A percentile compares a stretch with the other conserved stretches of the same genome.
These are phyloP conservation scores for Mortierella sp. DNA, from an alignment of 371 early-diverging fungal genomes.

Conservation along the genomic window DNA sequence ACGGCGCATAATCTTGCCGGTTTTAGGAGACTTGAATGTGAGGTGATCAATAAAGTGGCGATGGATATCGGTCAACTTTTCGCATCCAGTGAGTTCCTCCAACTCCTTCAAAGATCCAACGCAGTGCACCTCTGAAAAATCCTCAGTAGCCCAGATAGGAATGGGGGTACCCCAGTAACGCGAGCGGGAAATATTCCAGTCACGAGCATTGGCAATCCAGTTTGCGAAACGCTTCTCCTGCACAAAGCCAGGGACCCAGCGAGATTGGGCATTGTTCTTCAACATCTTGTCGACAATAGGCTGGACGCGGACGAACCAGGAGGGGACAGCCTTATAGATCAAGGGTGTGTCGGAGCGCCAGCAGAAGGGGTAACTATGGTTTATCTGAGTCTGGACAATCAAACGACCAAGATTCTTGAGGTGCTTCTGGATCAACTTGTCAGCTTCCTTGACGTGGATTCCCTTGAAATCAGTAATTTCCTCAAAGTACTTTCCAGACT, in stretches of 20 bases:
- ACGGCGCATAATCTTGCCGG: conserved; percentile 91
- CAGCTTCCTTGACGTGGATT: conserved; percentile 98
- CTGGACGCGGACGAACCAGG: conserved; percentile 99
- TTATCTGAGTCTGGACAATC: conserved; percentile 90
- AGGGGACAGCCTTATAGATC: conserved; percentile 98
- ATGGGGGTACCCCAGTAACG: conserved; percentile 99
- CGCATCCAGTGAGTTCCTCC: conserved; percentile 90
- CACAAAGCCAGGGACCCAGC: conserved; percentile 99
- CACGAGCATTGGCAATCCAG: conserved; percentile 99
- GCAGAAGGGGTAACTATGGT: conserved; percentile 97
- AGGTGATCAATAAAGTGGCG: conserved; percentile 98
- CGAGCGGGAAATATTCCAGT: conserved; percentile 99
- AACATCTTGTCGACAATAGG: conserved; percentile 90
- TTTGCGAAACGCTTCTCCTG: conserved; percentile 99
- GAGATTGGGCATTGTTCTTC: conserved; percentile 91
- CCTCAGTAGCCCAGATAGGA: conserved; percentile 98
- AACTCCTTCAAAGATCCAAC: conserved; percentile 98
- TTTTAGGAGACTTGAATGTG: conserved; percentile 92
- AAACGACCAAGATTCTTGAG: conserved; percentile 88
- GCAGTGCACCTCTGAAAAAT: conserved; percentile 94
- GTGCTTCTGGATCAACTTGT: conserved; percentile 96
- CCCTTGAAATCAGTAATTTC: conserved; percentile 91
- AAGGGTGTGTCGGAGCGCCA: conserved; percentile 99
- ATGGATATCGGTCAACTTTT: conserved; percentile 97
- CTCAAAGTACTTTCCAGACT: conserved; percentile 90